Evolutionary conservation across 352 stramenopile genomes (phyloP).

Genomic region (Aphanomyces cochlioides): DNA sequence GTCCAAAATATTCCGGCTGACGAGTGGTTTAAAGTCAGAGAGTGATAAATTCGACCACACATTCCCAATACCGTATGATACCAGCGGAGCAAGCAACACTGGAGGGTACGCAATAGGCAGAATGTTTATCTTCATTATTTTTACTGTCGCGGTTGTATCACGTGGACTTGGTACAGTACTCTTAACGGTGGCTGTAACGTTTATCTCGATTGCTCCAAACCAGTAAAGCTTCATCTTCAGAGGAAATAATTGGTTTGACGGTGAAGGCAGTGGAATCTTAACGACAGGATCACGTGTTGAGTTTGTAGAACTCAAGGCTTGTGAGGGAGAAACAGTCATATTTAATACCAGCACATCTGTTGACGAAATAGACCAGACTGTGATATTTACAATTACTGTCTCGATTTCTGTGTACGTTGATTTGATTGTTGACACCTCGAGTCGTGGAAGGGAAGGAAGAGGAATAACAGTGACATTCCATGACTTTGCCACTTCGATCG

Average conservation of each 20-base stretch:
- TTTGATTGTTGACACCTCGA: neutral
- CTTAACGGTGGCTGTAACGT: neutral
- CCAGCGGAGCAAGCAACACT: neutral
- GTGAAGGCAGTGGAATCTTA: neutral
- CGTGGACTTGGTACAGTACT: neutral
- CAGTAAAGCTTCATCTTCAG: neutral
- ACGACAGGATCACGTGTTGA: neutral
- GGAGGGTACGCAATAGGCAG: constrained; percentile 14
- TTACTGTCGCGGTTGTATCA: neutral
- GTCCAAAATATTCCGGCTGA: neutral
- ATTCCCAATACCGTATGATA: neutral
- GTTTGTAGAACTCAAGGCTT: too few species aligned
- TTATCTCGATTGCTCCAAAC: constrained; percentile 14
- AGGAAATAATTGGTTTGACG: neutral
- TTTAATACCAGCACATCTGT: neutral
- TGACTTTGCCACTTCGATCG: neutral
- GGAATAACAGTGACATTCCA: constrained; percentile 19
- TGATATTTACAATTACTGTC: neutral
- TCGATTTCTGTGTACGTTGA: constrained; percentile 1
- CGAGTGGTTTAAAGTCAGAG: neutral
- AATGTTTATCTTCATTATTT: neutral
- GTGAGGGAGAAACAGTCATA: constrained; percentile 3
- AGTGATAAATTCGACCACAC: neutral
- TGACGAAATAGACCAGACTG: neutral
- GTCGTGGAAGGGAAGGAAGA: neutral